Percentiles rank a stretch among this genome's conserved stretches.
These are phyloP conservation scores for Neofusicoccum cordaticola DNA, from an alignment of 2,329 filamentous ascomycete species.

Conservation along the genomic window DNA sequence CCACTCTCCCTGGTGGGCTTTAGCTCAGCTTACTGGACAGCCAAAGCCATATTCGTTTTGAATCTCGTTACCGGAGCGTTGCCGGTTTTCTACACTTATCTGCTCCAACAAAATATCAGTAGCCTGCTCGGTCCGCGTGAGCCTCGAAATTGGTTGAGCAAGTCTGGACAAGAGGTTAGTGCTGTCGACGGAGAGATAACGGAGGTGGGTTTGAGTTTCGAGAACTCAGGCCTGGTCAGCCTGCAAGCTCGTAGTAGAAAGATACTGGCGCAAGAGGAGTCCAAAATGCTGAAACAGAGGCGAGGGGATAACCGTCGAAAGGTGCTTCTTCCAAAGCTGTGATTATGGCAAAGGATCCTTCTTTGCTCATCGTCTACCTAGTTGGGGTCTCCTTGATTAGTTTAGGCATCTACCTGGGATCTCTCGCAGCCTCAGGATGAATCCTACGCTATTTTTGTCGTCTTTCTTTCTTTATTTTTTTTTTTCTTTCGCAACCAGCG, in stretches of 20 bases:
- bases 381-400: neutral
- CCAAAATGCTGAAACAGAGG: neutral
- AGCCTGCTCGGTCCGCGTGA: neutral
- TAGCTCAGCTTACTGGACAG: neutral
- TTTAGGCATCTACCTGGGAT: neutral
- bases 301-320: neutral
- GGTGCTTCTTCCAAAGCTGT: neutral
- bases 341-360: neutral
- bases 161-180: neutral
- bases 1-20: neutral
- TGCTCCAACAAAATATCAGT: neutral
- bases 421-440: neutral
- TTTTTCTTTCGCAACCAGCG: too few species aligned
- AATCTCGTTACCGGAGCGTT: neutral
- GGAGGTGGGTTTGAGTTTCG: too few species aligned
- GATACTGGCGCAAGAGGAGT: neutral
- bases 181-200: neutral
- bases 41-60: neutral
- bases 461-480: too few species aligned
- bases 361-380: neutral
- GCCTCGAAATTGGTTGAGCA: neutral
- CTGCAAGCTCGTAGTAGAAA: too few species aligned
- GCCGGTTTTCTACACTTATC: neutral
- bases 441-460: too few species aligned
- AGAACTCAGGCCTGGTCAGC: too few species aligned